These are phyloP conservation scores for Thamnidium elegans DNA, from an alignment of 192 early-diverging fungal genomes.

Conservation along the genomic window DNA sequence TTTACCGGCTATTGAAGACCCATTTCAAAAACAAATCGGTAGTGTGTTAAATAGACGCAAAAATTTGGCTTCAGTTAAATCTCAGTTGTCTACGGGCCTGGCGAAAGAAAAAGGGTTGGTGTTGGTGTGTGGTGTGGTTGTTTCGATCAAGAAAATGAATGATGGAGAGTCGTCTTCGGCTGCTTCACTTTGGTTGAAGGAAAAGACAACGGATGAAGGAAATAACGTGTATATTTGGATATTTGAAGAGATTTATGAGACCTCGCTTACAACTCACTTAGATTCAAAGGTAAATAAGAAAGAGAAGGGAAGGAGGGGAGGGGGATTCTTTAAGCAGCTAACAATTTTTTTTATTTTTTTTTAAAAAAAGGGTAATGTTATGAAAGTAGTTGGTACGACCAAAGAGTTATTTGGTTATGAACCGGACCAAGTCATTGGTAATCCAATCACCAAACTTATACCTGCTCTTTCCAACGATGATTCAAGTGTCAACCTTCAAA, in stretches of 20 bases:
- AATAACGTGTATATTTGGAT: constrained; percentile 58
- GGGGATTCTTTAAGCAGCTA: not conserved
- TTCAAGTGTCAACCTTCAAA: constrained; percentile 32
- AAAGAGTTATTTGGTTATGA: constrained; percentile 54
- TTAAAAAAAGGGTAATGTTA: constrained; percentile 42
- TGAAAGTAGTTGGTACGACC: constrained; percentile 41
- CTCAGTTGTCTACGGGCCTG: not conserved
- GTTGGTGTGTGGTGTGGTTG: constrained; percentile 34
- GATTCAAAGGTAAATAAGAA: constrained; percentile 12
- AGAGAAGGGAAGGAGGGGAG: not conserved
- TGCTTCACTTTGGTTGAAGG: constrained; percentile 64
- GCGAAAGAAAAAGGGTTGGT: constrained; percentile 26
- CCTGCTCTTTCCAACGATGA: constrained; percentile 17
- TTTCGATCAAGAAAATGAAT: constrained; percentile 54
- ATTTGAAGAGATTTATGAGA: constrained; percentile 61
- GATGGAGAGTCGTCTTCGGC: constrained; percentile 40
- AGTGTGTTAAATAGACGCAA: constrained; percentile 7
- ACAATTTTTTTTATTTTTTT: constrained; percentile 1
- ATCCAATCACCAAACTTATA: constrained; percentile 26
- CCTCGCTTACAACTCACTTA: constrained; percentile 6
- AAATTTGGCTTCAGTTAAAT: not conserved
- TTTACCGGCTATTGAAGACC: constrained; percentile 16
- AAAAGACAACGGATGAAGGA: constrained; percentile 43
- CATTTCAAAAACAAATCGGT: constrained; percentile 5
- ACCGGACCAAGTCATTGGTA: constrained; percentile 45